These are phyloP conservation scores for Actinomortierella wolfii DNA, from an alignment of 371 early-diverging fungal genomes.

Conservation along the genomic window DNA sequence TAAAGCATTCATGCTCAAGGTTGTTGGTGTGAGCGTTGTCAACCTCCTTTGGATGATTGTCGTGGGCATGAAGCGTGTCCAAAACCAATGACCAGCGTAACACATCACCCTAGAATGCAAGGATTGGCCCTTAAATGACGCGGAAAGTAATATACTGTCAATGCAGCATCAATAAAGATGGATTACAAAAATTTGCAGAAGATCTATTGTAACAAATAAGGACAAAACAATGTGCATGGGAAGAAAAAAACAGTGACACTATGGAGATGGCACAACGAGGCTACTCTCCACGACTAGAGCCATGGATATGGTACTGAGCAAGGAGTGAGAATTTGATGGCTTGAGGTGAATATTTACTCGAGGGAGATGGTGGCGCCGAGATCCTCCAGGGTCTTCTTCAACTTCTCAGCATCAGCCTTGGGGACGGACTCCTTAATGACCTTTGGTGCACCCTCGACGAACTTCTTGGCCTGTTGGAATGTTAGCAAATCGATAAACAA, in stretches of 20 bases:
- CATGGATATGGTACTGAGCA: neutral
- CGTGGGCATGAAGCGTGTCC: slow-evolving; percentile 3
- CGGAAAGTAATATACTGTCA: too few relatives aligned
- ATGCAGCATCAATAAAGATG: too few relatives aligned
- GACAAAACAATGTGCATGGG: slow-evolving; percentile 1
- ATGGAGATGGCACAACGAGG: neutral
- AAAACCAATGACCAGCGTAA: too few relatives aligned
- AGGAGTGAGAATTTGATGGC: too few relatives aligned
- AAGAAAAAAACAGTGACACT: neutral
- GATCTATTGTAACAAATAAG: neutral
- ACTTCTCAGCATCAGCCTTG: slow-evolving; percentile 98
- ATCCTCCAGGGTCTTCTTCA: slow-evolving; percentile 93
- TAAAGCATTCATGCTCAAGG: slow-evolving; percentile 23
- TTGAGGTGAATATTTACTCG: slow-evolving; percentile 80
- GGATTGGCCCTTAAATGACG: too few relatives aligned
- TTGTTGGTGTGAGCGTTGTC: slow-evolving; percentile 12
- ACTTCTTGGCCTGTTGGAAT: slow-evolving; percentile 89
- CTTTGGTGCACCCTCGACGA: slow-evolving; percentile 97
- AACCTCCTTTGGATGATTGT: slow-evolving; percentile 31
- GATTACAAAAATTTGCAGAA: too few relatives aligned
- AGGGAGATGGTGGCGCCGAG: slow-evolving; percentile 91
- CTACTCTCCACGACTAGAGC: neutral
- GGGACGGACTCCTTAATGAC: slow-evolving; percentile 87
- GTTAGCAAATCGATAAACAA: slow-evolving; percentile 14
- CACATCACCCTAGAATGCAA: too few relatives aligned